Base-by-base conservation (phyloP, 2,329 filamentous ascomycete species). In the Monosporascus sp. region DNA sequence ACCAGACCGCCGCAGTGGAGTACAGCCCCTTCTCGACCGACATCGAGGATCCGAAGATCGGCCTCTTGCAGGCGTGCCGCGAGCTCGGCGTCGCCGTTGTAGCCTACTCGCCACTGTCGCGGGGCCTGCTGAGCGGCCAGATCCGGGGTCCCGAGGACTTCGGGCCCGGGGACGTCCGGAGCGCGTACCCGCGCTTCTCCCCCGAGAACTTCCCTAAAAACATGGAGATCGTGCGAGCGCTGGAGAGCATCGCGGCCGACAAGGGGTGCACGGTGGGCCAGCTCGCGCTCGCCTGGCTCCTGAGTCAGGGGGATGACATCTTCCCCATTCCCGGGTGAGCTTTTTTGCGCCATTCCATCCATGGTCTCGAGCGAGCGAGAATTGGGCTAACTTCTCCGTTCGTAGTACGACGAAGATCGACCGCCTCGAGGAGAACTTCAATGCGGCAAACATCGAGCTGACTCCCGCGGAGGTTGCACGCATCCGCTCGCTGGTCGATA, bases 271-370 rank as follows among this genome's bases (percentile, higher is more conserved):
- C 74, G 1, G 57, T 72, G 3, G 70, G 68, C 3, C 77, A 81
- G 63, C 62, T 81, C 31, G 76, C 75, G 11, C 56, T 82, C 17
- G 74, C 72, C 11, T 82, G 79, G 78, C 63, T 79, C 18, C 42
- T 64, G 25, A 42, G 37, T 9, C 57, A 54, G 53, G 57, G 57
- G 5, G 56, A 60, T 22, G 56, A 57, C 31, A 52, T 60, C 14
- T 57, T 60, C 20, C 54, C 54, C 24, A 60, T 60, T 45, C 57
- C 57, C 9, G 57, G 57, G 53, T 60, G 37, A 50, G 56, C 57
- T 15, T 42, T 42, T 42, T 42, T 15, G 9, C 3, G 9, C 6
- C 8, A 14, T 42, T 20, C 18, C 22, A 11, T 42, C 22, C 18
- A 14, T 42, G n/a, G 5, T 3, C 37, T 15, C 17, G 4, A 39